Base-by-base conservation (phyloP, 2,329 filamentous ascomycete genomes). In the Tolypocladium sp. region DNA sequence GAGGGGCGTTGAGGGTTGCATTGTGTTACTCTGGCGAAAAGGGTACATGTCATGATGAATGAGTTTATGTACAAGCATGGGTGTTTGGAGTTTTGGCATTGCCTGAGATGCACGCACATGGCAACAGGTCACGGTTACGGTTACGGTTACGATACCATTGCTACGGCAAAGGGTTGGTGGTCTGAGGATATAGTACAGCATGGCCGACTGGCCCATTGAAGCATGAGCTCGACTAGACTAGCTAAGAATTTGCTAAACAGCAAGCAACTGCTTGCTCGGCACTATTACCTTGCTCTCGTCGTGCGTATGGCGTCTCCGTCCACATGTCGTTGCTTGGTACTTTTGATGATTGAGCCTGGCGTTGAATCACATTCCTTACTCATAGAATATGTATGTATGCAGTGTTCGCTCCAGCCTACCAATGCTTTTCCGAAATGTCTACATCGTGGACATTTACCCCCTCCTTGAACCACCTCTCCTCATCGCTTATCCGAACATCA, bases 391-490 rank as follows among this genome's bases (percentile, higher is more conserved):
- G 12, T 10, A 38, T 38, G 10, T 15, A 10, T 38, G 41, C 41
- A 9, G 2, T 20, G 27, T 46, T 12, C 5, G 27, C 22, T 27
- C 12, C 25, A 30, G 46, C 46, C 55, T 72, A 85, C 88, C 87
- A 90, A 73, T 90, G 86, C 70, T 79, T 77, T 74, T 89, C 88
- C 2, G 75, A 74, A 64, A 91, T 90, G 0, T 82, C 73, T 1
- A 90, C 87, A 2, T 74, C 68, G 66, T 91, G 84, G 1, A 91
- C 85, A 68, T 91, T 84, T 2, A 90, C 82, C 0, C 82, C 86
- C 2, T 88, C 83, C 66, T 76, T 82, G 68, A 87, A 91, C 87
- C 88, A 91, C 51, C 88, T 78, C 70, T 87, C 84, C 41, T 71
- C 76, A 33, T 87, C 82, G 1, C 61, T 65, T 57, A 90, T 87